Conservation (phyloP, 1,284 basidiomycete genomes). For the Ceratobasidium sp. region DNA sequence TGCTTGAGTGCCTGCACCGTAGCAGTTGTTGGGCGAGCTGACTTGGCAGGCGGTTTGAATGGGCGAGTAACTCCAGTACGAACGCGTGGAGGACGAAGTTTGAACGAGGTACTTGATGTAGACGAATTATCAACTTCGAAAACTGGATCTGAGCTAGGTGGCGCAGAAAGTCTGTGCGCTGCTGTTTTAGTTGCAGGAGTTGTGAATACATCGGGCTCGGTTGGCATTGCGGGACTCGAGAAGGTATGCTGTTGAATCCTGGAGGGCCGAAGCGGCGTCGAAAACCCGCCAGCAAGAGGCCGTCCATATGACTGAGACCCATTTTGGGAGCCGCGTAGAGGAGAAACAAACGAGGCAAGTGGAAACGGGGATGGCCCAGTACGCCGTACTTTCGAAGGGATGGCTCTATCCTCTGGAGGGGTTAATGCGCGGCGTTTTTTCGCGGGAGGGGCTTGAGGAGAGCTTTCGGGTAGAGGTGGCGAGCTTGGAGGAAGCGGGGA, state of each 20-base stretch:
- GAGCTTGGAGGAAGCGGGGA: slow-evolving; percentile 4
- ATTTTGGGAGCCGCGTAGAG: slow-evolving; percentile 21
- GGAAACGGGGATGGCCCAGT: neutral
- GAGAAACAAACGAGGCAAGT: slow-evolving; percentile 41
- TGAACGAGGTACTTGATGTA: neutral
- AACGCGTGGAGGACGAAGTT: neutral
- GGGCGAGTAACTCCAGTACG: slow-evolving; percentile 3
- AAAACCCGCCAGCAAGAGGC: slow-evolving; percentile 21
- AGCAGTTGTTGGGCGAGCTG: slow-evolving; percentile 13
- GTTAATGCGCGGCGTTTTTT: slow-evolving; percentile 17
- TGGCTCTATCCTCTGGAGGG: neutral
- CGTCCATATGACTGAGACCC: neutral
- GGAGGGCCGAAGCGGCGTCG: slow-evolving; percentile 11
- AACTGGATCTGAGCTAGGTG: neutral
- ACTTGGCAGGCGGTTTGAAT: slow-evolving; percentile 32
- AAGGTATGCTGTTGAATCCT: neutral
- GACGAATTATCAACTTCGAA: neutral
- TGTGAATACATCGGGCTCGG: slow-evolving; percentile 26
- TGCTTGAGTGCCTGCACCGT: slow-evolving; percentile 39
- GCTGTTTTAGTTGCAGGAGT: slow-evolving; percentile 27
- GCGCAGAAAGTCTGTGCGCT: neutral
- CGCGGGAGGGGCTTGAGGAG: neutral
- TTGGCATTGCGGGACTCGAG: slow-evolving; percentile 14
- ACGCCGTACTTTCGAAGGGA: slow-evolving; percentile 4
- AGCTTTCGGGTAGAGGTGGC: slow-evolving; percentile 28